Conservation (phyloP, 2,329 filamentous ascomycete genomes). For the Ascosphaera apis region DNA sequence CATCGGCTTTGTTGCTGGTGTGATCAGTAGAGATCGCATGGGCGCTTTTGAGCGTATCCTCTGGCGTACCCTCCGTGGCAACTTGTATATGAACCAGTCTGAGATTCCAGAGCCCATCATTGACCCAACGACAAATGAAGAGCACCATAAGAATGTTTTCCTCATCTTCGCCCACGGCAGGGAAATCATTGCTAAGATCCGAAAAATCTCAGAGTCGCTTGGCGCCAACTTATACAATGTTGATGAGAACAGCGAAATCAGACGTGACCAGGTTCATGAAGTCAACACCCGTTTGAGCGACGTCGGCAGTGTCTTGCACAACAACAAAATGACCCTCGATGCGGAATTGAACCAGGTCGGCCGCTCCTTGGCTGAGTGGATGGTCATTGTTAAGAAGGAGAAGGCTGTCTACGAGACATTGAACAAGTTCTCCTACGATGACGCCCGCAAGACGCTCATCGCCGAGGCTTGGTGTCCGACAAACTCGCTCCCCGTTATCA, state of each 20-base stretch:
- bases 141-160: slow-evolving; percentile 91
- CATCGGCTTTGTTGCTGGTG: slow-evolving; percentile 93
- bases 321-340: slow-evolving; percentile 85
- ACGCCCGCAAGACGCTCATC: slow-evolving; percentile 83
- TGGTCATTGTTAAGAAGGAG: slow-evolving; percentile 94
- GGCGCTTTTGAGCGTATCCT: slow-evolving; percentile 91
- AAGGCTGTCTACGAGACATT: slow-evolving; percentile 92
- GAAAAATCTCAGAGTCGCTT: slow-evolving; percentile 95
- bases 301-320: slow-evolving; percentile 73
- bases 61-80: slow-evolving; percentile 90
- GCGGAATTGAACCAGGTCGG: slow-evolving; percentile 86
- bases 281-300: slow-evolving; percentile 86
- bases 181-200: slow-evolving; percentile 94
- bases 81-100: slow-evolving; percentile 99
- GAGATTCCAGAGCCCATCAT: slow-evolving; percentile 88
- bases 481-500: slow-evolving; percentile 69
- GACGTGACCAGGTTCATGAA: slow-evolving; percentile 89
- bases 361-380: slow-evolving; percentile 81
- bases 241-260: slow-evolving; percentile 88
- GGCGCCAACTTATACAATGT: slow-evolving; percentile 90
- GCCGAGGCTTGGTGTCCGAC: slow-evolving; percentile 96
- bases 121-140: slow-evolving; percentile 79
- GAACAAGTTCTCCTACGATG: slow-evolving; percentile 92
- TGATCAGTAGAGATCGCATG: slow-evolving; percentile 80
- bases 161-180: slow-evolving; percentile 98